Evolutionary conservation across 768 basidiomycete species (phyloP), one percentile per base, ranked within the genome.

Genomic region (Dioszegia crocea): DNA sequence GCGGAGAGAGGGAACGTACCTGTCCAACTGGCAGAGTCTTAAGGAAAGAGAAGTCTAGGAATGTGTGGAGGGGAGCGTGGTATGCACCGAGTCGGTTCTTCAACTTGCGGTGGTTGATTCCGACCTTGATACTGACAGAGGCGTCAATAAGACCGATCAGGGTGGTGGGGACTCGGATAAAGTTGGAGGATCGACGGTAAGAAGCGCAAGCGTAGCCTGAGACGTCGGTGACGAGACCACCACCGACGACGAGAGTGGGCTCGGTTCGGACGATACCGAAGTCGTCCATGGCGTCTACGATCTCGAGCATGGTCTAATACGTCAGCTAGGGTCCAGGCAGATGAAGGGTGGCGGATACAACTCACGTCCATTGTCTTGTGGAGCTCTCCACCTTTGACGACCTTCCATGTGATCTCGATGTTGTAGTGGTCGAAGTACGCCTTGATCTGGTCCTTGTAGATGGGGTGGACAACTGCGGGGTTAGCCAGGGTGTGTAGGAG

Each of bases 81-180:
- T 77, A 77, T 26, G 76, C 76, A 54, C 76, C 76, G 27, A 77
- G 56, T 56, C 69, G 54, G 73, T 78, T 78, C 75, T 78, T 78
- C 36, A 78, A 61, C 72, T 77, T 78, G 58, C 67, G 65, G 70
- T 77, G 77, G 66, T 77, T 77, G 64, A 77, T 61, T 30, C 70
- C 75, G 57, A 78, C 77, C 65, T 78, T 78, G 72, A 78, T 78
- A 44, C 71, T 74, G 54, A 78, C 77, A 56, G 70, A 68, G 30
- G 77, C 77, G 48, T 78, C 77, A 69, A 78, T 78, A 19, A 78
- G 61, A 61, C 77, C 77, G 62, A 78, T 78, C 55, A 78, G 58
- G 26, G 77, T 78, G 38, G 77, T 76, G 11, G 77, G 75, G 24
- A 78, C 67, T 45, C 74, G 74, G 61, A 76, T 78, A 61, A 75